phyloP scores from a whole-genome alignment of 306 rosid species.

The Rosa lucieae region DNA sequence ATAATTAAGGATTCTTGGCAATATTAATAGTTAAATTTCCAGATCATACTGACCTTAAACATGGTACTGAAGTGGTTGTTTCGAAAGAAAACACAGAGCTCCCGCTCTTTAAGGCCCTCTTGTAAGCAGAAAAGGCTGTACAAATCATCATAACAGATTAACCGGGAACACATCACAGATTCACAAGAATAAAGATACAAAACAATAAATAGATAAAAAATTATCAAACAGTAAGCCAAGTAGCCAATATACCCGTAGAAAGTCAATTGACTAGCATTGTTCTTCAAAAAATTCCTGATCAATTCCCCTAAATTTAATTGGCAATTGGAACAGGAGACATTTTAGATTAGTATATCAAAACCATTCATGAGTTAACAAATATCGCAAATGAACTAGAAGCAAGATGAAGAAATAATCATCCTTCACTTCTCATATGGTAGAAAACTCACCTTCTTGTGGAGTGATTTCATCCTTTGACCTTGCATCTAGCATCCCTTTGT shows the following conservation, averaged over 20 bases:
- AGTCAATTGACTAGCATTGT: slow-evolving; percentile 92
- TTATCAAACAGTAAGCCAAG: slow-evolving; percentile 3
- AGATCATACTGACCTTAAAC: slow-evolving; percentile 80
- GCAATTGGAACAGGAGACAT: slow-evolving; percentile 21
- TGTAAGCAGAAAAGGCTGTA: slow-evolving; percentile 94
- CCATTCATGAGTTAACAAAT: background rate
- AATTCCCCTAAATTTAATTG: slow-evolving; percentile 69
- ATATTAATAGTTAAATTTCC: slow-evolving; percentile 18
- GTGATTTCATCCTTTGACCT: slow-evolving; percentile 64
- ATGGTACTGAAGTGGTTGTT: slow-evolving; percentile 99
- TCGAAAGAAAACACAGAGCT: slow-evolving; percentile 93
- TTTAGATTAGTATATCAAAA: slow-evolving; percentile 12
- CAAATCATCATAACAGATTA: slow-evolving; percentile 24
- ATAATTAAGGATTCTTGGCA: slow-evolving; percentile 12
- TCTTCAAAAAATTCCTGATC: slow-evolving; percentile 77
- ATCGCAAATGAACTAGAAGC: background rate
- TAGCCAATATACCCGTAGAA: slow-evolving; percentile 60
- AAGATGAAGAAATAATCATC: background rate
- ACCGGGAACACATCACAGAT: slow-evolving; percentile 15
- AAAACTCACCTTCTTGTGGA: slow-evolving; percentile 63
- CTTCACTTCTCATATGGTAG: background rate
- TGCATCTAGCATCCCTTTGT: slow-evolving; percentile 53
- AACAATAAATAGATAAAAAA: background rate
- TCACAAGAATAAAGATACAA: slow-evolving; percentile 18
- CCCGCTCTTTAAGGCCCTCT: slow-evolving; percentile 93